These are phyloP conservation scores for Pseudoneurospora amorphoporcata DNA, from an alignment of 495 filamentous ascomycete species.

Conservation along the genomic window DNA sequence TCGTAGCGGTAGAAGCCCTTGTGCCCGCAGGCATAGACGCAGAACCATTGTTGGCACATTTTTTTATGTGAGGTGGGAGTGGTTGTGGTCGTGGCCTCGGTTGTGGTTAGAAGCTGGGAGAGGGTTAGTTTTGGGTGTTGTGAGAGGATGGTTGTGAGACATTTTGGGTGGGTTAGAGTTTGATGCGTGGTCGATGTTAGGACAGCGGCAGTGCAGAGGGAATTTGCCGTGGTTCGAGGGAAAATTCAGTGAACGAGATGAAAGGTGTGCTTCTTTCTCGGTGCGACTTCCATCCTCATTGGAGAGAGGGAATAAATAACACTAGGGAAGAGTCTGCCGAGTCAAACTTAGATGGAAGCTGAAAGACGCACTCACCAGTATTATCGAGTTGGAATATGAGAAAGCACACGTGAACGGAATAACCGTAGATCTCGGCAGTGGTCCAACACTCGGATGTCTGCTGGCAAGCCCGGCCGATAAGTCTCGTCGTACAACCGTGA, in stretches of 20 bases:
- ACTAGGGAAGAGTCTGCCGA: no score
- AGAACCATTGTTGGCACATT: slow-evolving; percentile 20
- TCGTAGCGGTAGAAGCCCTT: slow-evolving; percentile 16
- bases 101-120: not conserved
- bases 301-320: not conserved
- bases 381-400: not conserved
- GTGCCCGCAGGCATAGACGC: slow-evolving; percentile 18
- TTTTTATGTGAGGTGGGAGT: not conserved
- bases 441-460: not conserved
- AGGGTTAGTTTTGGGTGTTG: not conserved
- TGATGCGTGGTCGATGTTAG: not conserved
- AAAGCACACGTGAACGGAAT: not conserved
- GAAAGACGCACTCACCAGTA: not conserved
- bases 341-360: not conserved
- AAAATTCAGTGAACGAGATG: not conserved
- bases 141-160: not conserved
- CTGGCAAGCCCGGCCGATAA: not conserved
- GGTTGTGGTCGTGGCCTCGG: not conserved
- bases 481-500: not conserved
- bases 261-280: not conserved
- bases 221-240: not conserved
- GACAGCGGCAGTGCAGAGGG: not conserved
- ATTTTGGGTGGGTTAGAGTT: not conserved
- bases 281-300: not conserved
- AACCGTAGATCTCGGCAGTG: not conserved